Conservation (phyloP, 2,329 filamentous ascomycete genomes). For the Zymoseptoria crescenta region DNA sequence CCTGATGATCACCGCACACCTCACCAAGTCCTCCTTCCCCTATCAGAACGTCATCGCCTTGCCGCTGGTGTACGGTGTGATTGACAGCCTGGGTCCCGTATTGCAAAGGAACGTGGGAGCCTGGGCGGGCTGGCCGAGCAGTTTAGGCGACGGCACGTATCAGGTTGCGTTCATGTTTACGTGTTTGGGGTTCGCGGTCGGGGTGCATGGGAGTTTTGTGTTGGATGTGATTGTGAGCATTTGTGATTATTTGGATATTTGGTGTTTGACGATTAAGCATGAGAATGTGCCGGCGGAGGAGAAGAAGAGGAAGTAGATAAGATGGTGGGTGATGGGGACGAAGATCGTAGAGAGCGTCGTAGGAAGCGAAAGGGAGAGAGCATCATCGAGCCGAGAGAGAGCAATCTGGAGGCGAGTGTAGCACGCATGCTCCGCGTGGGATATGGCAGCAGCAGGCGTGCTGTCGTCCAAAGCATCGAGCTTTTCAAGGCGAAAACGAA, state of each 20-base stretch:
- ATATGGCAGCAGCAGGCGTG: too few relatives aligned
- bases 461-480: too few relatives aligned
- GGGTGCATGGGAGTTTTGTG: slow-evolving; percentile 95
- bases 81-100: slow-evolving; percentile 71
- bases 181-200: slow-evolving; percentile 74
- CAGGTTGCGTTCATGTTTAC: slow-evolving; percentile 87
- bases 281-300: slow-evolving; percentile 1
- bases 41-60: slow-evolving; percentile 79
- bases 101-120: slow-evolving; percentile 42
- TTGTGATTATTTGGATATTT: slow-evolving; percentile 96
- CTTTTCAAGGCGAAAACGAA: too few relatives aligned
- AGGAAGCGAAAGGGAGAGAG: too few relatives aligned
- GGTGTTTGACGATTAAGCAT: slow-evolving; percentile 97
- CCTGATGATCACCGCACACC: slow-evolving; percentile 89
- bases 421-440: too few relatives aligned
- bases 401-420: too few relatives aligned
- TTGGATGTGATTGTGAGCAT: slow-evolving; percentile 96
- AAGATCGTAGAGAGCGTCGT: too few relatives aligned
- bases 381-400: too few relatives aligned
- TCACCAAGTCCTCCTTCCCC: slow-evolving; percentile 81
- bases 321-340: too few relatives aligned
- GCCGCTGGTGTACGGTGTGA: slow-evolving; percentile 68
- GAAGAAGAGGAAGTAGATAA: slow-evolving; percentile 12
- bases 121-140: slow-evolving; percentile 60
- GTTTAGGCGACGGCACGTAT: slow-evolving; percentile 62